Evolutionary conservation across 257 asterid species (phyloP), one percentile per base, ranked within the genome.

Genomic region (Lithospermum erythrorhizon): DNA sequence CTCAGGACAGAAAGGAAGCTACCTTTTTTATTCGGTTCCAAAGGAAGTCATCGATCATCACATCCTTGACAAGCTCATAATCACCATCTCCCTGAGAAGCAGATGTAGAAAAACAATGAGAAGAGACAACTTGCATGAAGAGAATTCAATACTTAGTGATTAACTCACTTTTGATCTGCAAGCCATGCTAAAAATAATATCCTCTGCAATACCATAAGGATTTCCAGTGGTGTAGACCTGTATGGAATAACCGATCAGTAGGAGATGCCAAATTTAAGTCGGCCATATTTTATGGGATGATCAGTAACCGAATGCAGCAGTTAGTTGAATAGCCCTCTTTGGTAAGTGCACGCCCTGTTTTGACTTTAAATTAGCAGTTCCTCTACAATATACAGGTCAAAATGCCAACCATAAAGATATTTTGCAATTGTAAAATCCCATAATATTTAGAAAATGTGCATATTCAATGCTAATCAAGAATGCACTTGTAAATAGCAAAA

Each of bases 131-230:
- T 21, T 21, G 4, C 32, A 27, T 3, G 4, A 27, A 27, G 14
- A 8, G 47, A 41, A 63, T 10, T 13, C 1, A 64, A 37, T 25
- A 30, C 24, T 7, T 25, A 24, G 62, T 2, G 21, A 61, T 30
- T 23, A 9, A 59, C 84, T 75, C 75, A 84, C 98, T 22, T 82
- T 88, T 30, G 98, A 91, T 68, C 87, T 78, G 83, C 98, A 91
- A 13, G 98, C 96, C 98, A 91, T 84, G 68, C 96, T 91, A 82
- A 91, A 88, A 69, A 91, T 95, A 22, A 91, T 88, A 62, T 66
- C 95, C 21, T 91, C 90, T 49, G 84, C 95, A 61, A 91, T 78
- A 16, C 96, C 94, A 22, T 84, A 91, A 23, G 98, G 98, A 75
- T 93, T 93, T 57, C 97, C 95, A 13, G 66, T 58, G 11, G 94